phyloP scores from a whole-genome alignment of 768 basidiomycete species.

The Auricularia cornea region DNA sequence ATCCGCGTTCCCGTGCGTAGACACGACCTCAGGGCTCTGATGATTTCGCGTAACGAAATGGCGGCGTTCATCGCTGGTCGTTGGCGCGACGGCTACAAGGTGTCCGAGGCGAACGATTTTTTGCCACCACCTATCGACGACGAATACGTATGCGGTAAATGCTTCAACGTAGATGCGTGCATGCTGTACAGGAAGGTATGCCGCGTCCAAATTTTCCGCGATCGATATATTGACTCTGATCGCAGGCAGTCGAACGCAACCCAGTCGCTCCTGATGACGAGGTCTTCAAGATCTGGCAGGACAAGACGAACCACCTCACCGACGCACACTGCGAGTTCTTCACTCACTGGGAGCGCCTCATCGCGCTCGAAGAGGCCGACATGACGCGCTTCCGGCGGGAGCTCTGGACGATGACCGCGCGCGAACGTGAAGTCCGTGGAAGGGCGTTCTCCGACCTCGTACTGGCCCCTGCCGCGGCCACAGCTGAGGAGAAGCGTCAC shows the following conservation, averaged over 20 bases:
- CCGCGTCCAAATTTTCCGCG: too few species aligned
- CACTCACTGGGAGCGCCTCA: conserved; percentile 79
- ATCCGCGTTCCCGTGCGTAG: conserved; percentile 69
- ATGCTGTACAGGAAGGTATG: conserved; percentile 94
- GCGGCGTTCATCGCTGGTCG: conserved; percentile 50
- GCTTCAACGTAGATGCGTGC: conserved; percentile 78
- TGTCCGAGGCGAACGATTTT: conserved; percentile 33
- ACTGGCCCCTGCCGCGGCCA: conserved; percentile 32
- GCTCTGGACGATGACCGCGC: conserved; percentile 84
- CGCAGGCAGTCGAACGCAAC: conserved; percentile 68
- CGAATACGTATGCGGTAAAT: conserved; percentile 65
- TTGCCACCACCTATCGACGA: conserved; percentile 86
- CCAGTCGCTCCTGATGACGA: conserved; percentile 44
- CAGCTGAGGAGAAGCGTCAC: conserved; percentile 32
- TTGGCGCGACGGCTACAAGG: conserved; percentile 3
- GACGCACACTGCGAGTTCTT: conserved; percentile 66
- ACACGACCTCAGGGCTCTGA: conserved; percentile 78
- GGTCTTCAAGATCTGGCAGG: conserved; percentile 44
- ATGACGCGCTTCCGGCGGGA: conserved; percentile 78
- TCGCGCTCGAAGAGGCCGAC: conserved; percentile 84
- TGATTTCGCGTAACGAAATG: conserved; percentile 78
- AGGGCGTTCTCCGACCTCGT: conserved; percentile 81
- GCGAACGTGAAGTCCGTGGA: conserved; percentile 70
- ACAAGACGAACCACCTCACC: conserved; percentile 75
- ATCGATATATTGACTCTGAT: too few species aligned